Evolutionary conservation across 345 rosid species (phyloP), one percentile per base, ranked within the genome.

Genomic region (Citrus glauca): DNA sequence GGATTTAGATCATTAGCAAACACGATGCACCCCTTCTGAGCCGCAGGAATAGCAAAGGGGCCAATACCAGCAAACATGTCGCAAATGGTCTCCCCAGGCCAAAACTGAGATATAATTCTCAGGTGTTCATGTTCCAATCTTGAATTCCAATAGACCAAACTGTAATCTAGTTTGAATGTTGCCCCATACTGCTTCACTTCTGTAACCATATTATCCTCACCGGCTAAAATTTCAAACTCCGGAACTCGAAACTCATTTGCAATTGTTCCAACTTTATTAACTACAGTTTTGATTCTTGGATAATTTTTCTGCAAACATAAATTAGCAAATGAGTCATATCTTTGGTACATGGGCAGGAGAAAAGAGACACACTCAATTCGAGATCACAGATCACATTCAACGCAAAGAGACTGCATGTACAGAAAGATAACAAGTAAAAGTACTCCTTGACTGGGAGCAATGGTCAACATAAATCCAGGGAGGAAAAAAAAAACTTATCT

Each of bases 31-130:
- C 99, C 98, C 82, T 88, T 93, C 56, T 89, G 97, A 56, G 96
- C 97, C 53, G 98, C 98, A 68, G 98, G 97, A 83, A 95, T 89
- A 63, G 97, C 95, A 83, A 93, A 95, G 71, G 99, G 99, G 64
- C 98, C 99, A 81, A 95, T 89, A 60, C 98, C 99, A 80, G 99
- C 90, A 88, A 93, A 93, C 98, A 93, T 91, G 82, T 95, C 98
- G 88, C 97, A 95, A 57, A 95, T 88, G 32, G 84, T 91, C 80
- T 95, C 98, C 76, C 95, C 97, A 17, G 95, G 87, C 85, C 27
- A 82, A 79, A 93, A 95, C 63, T 82, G 87, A 69, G 99, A 89
- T 25, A 92, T 88, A 75, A 95, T 86, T 64, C 97, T 84, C 83
- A 86, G 87, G 82, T 95, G 99, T 76, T 95, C 99, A 80, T 93